Evolutionary conservation across 23 red algal genomes (phyloP).

Genomic region (Gracilaria caudata): DNA sequence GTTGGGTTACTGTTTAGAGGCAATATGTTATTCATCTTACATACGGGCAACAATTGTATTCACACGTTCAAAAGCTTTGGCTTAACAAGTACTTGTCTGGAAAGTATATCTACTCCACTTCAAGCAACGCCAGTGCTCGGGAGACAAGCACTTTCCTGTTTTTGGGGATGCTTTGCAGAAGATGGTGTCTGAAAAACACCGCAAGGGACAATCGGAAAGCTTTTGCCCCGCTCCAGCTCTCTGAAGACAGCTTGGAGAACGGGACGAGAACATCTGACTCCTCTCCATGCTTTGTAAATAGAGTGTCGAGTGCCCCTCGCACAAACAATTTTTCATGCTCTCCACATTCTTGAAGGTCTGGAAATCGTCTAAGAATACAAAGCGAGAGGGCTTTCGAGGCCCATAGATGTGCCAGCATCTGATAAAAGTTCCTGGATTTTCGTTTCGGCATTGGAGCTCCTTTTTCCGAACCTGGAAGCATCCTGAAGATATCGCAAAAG

Average conservation of each 20-base stretch:
- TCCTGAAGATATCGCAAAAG: slow-evolving; percentile 53
- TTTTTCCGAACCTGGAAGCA: slow-evolving; percentile 29
- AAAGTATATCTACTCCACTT: background rate
- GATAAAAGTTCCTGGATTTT: slow-evolving; percentile 35
- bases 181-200: slow-evolving; percentile 26
- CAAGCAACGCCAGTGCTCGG: background rate
- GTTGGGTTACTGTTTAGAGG: slow-evolving; percentile 8
- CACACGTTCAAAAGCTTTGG: background rate
- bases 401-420: slow-evolving; percentile 50
- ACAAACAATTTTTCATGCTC: slow-evolving; percentile 33
- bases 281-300: slow-evolving; percentile 36
- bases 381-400: slow-evolving; percentile 32
- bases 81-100: background rate
- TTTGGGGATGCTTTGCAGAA: background rate
- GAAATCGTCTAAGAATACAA: slow-evolving; percentile 30
- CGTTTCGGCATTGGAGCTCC: slow-evolving; percentile 23
- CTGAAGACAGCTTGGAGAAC: slow-evolving; percentile 34
- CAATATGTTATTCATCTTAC: background rate
- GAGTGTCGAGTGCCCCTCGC: background rate
- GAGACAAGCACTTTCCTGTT: slow-evolving; percentile 7
- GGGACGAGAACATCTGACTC: background rate
- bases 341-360: slow-evolving; percentile 36
- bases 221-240: slow-evolving; percentile 50
- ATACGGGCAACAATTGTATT: background rate
- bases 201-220: slow-evolving; percentile 46